Evolutionary conservation across 257 asterid genomes (phyloP).

Genomic region (Solanum lignicaule): DNA sequence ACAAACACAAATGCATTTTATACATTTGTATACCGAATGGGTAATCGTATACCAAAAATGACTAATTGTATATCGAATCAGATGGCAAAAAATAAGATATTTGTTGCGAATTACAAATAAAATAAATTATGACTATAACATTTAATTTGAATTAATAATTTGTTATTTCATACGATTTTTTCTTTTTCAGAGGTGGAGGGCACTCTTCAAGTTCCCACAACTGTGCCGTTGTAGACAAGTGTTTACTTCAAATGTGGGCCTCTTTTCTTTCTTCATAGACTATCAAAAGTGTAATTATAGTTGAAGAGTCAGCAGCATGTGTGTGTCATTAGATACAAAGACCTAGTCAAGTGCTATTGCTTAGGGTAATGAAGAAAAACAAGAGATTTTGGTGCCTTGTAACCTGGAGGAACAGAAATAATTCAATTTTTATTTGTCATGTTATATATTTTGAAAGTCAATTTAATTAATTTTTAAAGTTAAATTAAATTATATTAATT

Average conservation of each 20-base stretch:
- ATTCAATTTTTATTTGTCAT: neutral
- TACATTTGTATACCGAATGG: no score
- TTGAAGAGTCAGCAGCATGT: constrained; percentile 25
- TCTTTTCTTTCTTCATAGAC: neutral
- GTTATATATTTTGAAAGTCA: no score
- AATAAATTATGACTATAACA: fast-evolving
- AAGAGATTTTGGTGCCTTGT: neutral
- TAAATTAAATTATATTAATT: no score
- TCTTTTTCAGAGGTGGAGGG: neutral
- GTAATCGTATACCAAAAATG: no score
- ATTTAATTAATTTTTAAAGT: no score
- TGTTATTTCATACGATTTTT: no score
- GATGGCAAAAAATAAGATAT: fast-evolving
- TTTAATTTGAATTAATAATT: no score
- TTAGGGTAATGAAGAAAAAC: neutral
- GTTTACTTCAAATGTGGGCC: neutral
- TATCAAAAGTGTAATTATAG: neutral
- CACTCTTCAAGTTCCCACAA: neutral
- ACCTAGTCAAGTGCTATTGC: neutral
- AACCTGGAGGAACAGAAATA: neutral
- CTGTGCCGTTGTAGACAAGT: neutral
- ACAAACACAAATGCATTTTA: no score
- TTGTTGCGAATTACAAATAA: no score
- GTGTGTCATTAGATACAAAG: neutral
- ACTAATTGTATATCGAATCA: no score